Evolutionary conservation across 177 flowering plant species (phyloP).

Genomic region (Vitis hybrid): DNA sequence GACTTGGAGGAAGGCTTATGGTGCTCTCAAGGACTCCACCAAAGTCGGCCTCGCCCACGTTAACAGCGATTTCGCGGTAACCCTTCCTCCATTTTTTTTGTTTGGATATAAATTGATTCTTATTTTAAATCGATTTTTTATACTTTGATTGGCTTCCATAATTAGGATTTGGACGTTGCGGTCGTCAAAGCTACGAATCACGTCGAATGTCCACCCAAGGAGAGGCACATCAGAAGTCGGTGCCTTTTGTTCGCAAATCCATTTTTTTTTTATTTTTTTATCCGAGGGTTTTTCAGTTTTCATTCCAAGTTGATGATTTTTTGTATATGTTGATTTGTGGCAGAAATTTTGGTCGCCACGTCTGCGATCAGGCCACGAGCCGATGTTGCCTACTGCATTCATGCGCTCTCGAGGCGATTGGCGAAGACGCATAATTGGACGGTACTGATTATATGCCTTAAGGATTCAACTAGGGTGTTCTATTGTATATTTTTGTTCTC

Average conservation of each 20-base stretch:
- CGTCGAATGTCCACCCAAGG: conserved; percentile 93
- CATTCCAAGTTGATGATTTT: conserved; percentile 4
- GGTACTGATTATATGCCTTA: conserved; percentile 29
- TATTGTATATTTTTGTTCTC: neutral
- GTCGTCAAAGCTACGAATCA: conserved; percentile 97
- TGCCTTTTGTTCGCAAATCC: neutral
- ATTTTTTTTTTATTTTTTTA: no score
- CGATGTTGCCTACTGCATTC: conserved; percentile 92
- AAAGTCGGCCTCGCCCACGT: conserved; percentile 85
- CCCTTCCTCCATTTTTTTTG: neutral
- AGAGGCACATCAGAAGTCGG: conserved; percentile 80
- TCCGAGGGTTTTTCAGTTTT: conserved; percentile 17
- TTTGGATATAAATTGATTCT: neutral
- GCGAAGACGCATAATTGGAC: conserved; percentile 96
- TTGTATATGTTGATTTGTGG: conserved; percentile 6
- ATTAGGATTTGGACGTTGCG: conserved; percentile 93
- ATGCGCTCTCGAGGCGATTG: conserved; percentile 73
- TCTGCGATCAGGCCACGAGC: conserved; percentile 89
- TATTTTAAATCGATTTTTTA: conserved; percentile 8
- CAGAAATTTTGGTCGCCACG: conserved; percentile 79
- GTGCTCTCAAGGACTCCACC: conserved; percentile 79
- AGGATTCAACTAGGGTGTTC: neutral
- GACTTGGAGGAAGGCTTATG: conserved; percentile 80
- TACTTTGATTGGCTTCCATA: conserved; percentile 10
- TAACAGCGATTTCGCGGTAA: conserved; percentile 56